A percentile compares a stretch with the other conserved stretches of the same genome.
Conservation (phyloP, 2,329 filamentous ascomycete species). For the Exophiala oligosperma region DNA sequence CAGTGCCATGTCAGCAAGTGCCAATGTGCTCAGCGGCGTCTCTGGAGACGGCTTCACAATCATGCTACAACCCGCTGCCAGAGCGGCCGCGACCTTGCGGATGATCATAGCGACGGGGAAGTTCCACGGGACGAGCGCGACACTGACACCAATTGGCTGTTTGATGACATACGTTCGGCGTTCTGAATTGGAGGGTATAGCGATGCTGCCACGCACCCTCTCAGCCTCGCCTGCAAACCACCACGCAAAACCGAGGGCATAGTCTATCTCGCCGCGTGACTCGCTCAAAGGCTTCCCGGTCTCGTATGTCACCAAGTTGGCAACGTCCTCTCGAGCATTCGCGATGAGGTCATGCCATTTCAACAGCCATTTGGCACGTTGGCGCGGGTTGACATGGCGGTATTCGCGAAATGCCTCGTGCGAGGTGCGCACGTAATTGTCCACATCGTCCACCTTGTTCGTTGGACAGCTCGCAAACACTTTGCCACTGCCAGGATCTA, state of each 20-base stretch:
- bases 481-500: conserved; percentile 54
- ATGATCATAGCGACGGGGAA: conserved; percentile 69
- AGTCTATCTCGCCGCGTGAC: conserved; percentile 57
- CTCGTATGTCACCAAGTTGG: conserved; percentile 62
- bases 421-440: conserved; percentile 59
- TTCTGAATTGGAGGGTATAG: conserved; percentile 59
- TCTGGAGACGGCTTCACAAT: conserved; percentile 71
- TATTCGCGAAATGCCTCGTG: conserved; percentile 61
- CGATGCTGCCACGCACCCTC: conserved; percentile 60
- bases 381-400: conserved; percentile 61
- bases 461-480: conserved; percentile 54
- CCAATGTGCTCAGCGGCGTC: conserved; percentile 59
- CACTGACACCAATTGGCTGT: conserved; percentile 68
- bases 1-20: conserved; percentile 52
- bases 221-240: conserved; percentile 64
- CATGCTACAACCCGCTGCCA: conserved; percentile 70
- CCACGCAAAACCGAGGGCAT: conserved; percentile 54
- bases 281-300: conserved; percentile 61
- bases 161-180: conserved; percentile 70
- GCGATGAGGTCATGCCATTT: conserved; percentile 67
- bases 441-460: conserved; percentile 59
- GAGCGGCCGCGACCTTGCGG: conserved; percentile 64
- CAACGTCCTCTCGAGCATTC: conserved; percentile 62
- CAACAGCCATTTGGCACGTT: conserved; percentile 61
- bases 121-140: conserved; percentile 70